Conservation (phyloP, 2,329 filamentous ascomycete genomes). For the Calonectria pauciramosa region DNA sequence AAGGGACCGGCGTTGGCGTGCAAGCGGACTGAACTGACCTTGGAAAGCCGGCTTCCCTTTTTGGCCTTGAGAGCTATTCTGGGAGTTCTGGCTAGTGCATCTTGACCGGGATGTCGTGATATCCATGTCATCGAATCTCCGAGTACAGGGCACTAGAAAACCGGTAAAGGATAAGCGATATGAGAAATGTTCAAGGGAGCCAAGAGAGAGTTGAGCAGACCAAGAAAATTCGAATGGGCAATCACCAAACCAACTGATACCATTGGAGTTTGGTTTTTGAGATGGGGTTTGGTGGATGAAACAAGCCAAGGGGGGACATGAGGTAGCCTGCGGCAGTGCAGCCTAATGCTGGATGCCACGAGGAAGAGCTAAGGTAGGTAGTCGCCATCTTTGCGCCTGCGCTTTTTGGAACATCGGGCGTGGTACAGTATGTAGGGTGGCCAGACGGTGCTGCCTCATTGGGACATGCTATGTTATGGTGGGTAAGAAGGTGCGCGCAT, state of each 20-base stretch:
- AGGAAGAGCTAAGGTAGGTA: background rate
- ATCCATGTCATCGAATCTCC: constrained; percentile 46
- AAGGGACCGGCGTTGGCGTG: constrained; percentile 55
- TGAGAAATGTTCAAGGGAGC: constrained; percentile 34
- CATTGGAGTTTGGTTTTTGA: constrained; percentile 29
- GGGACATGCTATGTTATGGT: background rate
- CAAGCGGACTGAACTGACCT: constrained; percentile 35
- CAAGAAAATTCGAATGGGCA: constrained; percentile 31
- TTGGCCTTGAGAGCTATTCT: constrained; percentile 50
- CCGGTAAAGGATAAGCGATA: constrained; percentile 35
- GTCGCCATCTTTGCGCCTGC: background rate
- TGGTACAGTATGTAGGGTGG: background rate
- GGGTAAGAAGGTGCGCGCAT: background rate
- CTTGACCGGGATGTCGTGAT: constrained; percentile 45
- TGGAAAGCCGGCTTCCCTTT: constrained; percentile 40
- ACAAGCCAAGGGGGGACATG: background rate
- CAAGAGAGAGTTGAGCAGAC: constrained; percentile 34
- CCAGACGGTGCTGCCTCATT: background rate
- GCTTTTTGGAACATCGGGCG: background rate
- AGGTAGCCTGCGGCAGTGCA: background rate
- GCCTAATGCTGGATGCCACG: background rate
- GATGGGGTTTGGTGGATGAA: constrained; percentile 34
- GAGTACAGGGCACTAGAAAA: background rate
- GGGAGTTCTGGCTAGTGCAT: constrained; percentile 57
- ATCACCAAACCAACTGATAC: constrained; percentile 39